Conservation (phyloP, 1,284 basidiomycete species). For the Chiua sp. region DNA sequence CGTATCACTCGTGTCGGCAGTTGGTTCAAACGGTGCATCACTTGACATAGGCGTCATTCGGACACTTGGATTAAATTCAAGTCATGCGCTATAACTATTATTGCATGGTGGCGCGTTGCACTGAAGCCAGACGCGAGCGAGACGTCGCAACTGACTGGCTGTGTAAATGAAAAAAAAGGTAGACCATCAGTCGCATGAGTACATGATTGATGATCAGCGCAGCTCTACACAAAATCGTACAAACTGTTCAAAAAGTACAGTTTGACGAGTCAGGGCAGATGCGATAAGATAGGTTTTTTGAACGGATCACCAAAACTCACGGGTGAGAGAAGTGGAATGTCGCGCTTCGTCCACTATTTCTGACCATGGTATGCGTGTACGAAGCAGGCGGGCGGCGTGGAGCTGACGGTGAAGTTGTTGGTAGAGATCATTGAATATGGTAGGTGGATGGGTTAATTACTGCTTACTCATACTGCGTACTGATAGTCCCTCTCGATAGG, state of each 20-base stretch:
- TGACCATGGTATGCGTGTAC: conserved; percentile 83
- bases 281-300: conserved; percentile 73
- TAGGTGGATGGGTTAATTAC: no score
- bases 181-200: conserved; percentile 36
- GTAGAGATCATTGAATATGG: conserved; percentile 60
- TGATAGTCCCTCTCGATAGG: no score
- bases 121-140: conserved; percentile 75
- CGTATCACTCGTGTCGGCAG: no score
- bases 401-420: conserved; percentile 72
- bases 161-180: conserved; percentile 89
- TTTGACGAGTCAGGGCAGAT: background rate
- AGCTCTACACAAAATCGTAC: no score
- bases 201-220: no score
- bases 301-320: conserved; percentile 86
- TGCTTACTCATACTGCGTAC: no score
- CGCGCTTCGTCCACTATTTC: conserved; percentile 73
- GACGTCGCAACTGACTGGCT: conserved; percentile 55
- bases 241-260: no score
- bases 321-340: conserved; percentile 79
- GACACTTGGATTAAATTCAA: no score
- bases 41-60: no score
- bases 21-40: no score
- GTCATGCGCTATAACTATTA: conserved; percentile 38
- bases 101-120: conserved; percentile 82
- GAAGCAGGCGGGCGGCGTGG: conserved; percentile 70